A percentile compares a stretch with the other conserved stretches of the same genome.
These are phyloP conservation scores for Perilla frutescens DNA, from an alignment of 257 asterid species.

Conservation along the genomic window DNA sequence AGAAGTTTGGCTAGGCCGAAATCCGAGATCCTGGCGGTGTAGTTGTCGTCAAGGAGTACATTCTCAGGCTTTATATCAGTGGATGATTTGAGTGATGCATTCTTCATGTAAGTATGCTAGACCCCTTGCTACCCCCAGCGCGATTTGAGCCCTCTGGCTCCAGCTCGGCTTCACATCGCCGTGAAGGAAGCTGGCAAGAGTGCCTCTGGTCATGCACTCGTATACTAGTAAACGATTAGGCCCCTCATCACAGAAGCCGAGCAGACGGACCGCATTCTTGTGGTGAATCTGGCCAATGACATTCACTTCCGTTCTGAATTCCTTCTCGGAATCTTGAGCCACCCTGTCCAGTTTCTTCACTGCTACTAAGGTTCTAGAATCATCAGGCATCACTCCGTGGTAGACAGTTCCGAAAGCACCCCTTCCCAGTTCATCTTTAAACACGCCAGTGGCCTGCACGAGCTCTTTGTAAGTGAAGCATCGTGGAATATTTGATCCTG, in stretches of 20 bases:
- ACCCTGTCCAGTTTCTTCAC: slow-evolving; percentile 59
- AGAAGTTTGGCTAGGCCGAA: slow-evolving; percentile 65
- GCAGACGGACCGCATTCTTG: slow-evolving; percentile 60
- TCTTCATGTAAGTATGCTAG: slow-evolving; percentile 58
- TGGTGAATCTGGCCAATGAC: slow-evolving; percentile 64
- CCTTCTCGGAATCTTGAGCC: slow-evolving; percentile 58
- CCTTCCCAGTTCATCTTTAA: slow-evolving; percentile 58
- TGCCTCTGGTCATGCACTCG: slow-evolving; percentile 54
- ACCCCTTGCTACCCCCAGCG: slow-evolving; percentile 56
- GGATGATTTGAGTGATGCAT: slow-evolving; percentile 59
- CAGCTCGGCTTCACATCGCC: slow-evolving; percentile 47
- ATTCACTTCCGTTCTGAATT: slow-evolving; percentile 62
- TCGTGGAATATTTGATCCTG: slow-evolving; percentile 34
- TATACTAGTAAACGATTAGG: slow-evolving; percentile 50
- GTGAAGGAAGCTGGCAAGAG: slow-evolving; percentile 52
- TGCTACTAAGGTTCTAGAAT: slow-evolving; percentile 34
- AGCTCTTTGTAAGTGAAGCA: slow-evolving; percentile 49
- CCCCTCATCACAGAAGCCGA: slow-evolving; percentile 63
- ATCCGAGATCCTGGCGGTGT: slow-evolving; percentile 55
- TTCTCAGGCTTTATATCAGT: slow-evolving; percentile 71
- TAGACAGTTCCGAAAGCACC: slow-evolving; percentile 74
- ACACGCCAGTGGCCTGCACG: slow-evolving; percentile 44
- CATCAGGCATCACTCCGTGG: slow-evolving; percentile 44
- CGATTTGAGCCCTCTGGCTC: slow-evolving; percentile 54
- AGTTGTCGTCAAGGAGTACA: slow-evolving; percentile 53